Percentiles rank a stretch among this genome's conserved stretches.
Evolutionary conservation across 78 protist genomes (phyloP).

Genomic region (Dictyostelium firmibasis): DNA sequence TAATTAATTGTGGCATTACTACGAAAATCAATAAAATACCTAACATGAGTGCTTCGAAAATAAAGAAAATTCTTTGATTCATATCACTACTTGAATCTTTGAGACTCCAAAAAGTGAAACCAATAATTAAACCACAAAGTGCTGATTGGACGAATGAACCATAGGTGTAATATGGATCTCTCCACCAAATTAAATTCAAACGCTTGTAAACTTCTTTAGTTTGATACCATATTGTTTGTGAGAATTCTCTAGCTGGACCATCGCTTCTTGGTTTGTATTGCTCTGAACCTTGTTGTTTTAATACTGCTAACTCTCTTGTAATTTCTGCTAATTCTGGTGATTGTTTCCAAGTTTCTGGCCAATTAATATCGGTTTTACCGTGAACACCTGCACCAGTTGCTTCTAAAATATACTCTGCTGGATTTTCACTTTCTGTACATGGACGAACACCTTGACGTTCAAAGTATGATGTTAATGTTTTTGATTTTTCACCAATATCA

Average conservation of each 20-base stretch:
- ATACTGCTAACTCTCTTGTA: background rate
- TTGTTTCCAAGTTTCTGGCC: constrained; percentile 56
- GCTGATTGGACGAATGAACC: background rate
- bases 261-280: background rate
- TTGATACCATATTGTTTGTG: background rate
- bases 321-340: constrained; percentile 18
- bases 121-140: constrained; percentile 37
- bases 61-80: constrained; percentile 31
- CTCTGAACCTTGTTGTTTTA: background rate
- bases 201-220: constrained; percentile 30
- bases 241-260: constrained; percentile 27
- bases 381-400: constrained; percentile 79
- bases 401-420: constrained; percentile 82
- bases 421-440: constrained; percentile 69
- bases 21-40: constrained; percentile 75
- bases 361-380: constrained; percentile 29
- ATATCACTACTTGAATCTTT: constrained; percentile 26
- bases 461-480: constrained; percentile 33
- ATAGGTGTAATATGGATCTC: constrained; percentile 50
- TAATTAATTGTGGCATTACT: constrained; percentile 50
- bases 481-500: constrained; percentile 64
- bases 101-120: constrained; percentile 23
- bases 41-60: constrained; percentile 43
- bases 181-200: constrained; percentile 42
- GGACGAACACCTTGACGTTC: constrained; percentile 45